phyloP scores from a whole-genome alignment of 805 yeast genomes.

The Millerozyma miso region DNA sequence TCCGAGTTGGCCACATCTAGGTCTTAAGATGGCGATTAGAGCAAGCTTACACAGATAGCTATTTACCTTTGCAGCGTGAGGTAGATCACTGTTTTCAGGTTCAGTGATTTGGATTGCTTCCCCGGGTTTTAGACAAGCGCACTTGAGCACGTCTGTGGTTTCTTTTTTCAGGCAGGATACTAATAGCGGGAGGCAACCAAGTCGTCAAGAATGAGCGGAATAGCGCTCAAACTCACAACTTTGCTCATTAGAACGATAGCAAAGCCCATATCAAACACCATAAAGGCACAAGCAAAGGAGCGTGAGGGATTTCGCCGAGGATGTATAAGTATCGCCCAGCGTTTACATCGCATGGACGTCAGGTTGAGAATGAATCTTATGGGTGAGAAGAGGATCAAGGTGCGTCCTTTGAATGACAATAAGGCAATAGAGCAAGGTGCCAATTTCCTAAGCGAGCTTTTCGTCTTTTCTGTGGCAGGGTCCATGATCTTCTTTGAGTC shows the following conservation, averaged over 20 bases:
- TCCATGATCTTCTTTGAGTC: slow-evolving; percentile 69
- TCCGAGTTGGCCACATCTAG: neutral
- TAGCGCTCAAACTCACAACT: slow-evolving; percentile 70
- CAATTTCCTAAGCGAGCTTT: slow-evolving; percentile 67
- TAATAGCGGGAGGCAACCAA: neutral
- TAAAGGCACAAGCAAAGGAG: slow-evolving; percentile 72
- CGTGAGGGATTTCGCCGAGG: slow-evolving; percentile 57
- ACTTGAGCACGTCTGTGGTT: neutral
- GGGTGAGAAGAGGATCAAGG: slow-evolving; percentile 49
- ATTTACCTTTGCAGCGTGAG: too few relatives aligned
- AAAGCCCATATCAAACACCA: slow-evolving; percentile 68
- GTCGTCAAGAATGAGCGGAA: slow-evolving; percentile 54
- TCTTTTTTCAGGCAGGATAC: neutral
- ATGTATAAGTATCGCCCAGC: slow-evolving; percentile 72
- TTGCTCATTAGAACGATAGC: slow-evolving; percentile 70
- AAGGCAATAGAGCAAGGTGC: slow-evolving; percentile 84
- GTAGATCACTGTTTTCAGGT: too few relatives aligned
- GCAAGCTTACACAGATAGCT: neutral
- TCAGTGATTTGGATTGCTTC: neutral
- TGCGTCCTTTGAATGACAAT: slow-evolving; percentile 76
- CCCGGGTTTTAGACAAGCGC: neutral
- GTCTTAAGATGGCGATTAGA: neutral
- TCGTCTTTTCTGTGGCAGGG: slow-evolving; percentile 79
- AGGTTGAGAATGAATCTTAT: slow-evolving; percentile 55
- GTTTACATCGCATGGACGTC: slow-evolving; percentile 62